phyloP scores from a whole-genome alignment of 352 stramenopile genomes.

The Aphanomyces cochlioides region DNA sequence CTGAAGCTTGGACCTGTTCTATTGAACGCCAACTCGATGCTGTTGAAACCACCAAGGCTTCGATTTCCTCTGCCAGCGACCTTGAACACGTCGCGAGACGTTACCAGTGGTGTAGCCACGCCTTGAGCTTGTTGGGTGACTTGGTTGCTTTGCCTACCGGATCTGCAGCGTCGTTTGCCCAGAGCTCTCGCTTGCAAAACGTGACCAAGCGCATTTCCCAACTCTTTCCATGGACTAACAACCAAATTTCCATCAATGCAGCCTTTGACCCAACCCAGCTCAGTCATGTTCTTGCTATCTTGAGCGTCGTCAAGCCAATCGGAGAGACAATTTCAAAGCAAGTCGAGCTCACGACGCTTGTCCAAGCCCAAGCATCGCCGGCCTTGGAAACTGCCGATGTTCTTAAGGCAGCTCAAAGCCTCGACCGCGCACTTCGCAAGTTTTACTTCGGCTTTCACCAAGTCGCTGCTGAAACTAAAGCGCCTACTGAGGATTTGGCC shows the following conservation, averaged over 20 bases:
- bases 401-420: constrained; percentile 3
- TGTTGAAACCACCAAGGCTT: not conserved
- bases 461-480: not conserved
- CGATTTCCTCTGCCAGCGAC: constrained; percentile 2
- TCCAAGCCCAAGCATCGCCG: not conserved
- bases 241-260: not conserved
- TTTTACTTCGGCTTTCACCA: constrained; percentile 25
- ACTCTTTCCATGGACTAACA: not conserved
- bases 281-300: constrained; percentile 4
- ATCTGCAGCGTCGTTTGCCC: not conserved
- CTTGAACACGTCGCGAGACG: not conserved
- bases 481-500: too few species aligned
- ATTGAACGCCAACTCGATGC: constrained; percentile 23
- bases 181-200: not conserved
- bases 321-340: not conserved
- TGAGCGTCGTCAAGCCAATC: not conserved
- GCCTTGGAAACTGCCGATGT: not conserved
- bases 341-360: not conserved
- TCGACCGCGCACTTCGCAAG: constrained; percentile 9
- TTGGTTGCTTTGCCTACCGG: constrained; percentile 2
- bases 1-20: constrained; percentile 21
- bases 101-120: not conserved
- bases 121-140: not conserved
- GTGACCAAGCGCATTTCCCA: constrained; percentile 22
- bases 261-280: not conserved